Evolutionary conservation across 2,329 filamentous ascomycete species (phyloP).

Genomic region (Plectosphaerella sp.): DNA sequence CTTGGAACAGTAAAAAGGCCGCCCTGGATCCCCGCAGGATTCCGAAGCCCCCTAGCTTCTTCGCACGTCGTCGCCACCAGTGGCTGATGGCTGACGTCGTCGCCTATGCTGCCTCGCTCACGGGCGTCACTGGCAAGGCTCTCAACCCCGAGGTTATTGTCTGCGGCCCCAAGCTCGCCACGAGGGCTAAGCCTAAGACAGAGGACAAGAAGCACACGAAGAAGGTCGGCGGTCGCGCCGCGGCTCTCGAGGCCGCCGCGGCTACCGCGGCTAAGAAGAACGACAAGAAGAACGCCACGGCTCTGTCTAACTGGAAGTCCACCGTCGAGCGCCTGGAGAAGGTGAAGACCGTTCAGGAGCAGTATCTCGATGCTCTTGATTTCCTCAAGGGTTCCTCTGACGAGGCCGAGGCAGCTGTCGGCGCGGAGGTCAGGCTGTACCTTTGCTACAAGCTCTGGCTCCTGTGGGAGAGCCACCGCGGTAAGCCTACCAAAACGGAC

Average conservation of each 20-base stretch:
- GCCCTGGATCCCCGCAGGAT: constrained; percentile 32
- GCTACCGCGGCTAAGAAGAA: constrained; percentile 27
- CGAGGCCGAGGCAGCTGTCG: constrained; percentile 19
- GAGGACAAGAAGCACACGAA: constrained; percentile 11
- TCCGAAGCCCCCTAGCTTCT: constrained; percentile 16
- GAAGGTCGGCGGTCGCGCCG: constrained; percentile 30
- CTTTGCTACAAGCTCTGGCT: constrained; percentile 25
- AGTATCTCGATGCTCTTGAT: constrained; percentile 43
- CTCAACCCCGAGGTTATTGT: constrained; percentile 63
- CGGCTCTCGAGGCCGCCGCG: constrained; percentile 25
- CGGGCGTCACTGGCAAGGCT: constrained; percentile 56
- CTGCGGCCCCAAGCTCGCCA: constrained; percentile 9
- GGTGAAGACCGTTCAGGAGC: constrained; percentile 32
- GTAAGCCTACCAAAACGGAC: background rate
- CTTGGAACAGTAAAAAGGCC: constrained; percentile 61
- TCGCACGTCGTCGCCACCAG: constrained; percentile 48
- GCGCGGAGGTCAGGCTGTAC: constrained; percentile 28
- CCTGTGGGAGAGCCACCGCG: constrained; percentile 2
- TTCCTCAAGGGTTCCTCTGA: constrained; percentile 38
- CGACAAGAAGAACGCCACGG: constrained; percentile 18
- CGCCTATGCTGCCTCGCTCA: constrained; percentile 66
- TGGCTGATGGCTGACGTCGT: constrained; percentile 63
- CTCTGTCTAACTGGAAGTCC: constrained; percentile 37
- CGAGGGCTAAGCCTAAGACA: constrained; percentile 9
- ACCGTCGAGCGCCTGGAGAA: constrained; percentile 41